Evolutionary conservation across 2,329 filamentous ascomycete genomes (phyloP).

Genomic region (Trichoderma gracile): DNA sequence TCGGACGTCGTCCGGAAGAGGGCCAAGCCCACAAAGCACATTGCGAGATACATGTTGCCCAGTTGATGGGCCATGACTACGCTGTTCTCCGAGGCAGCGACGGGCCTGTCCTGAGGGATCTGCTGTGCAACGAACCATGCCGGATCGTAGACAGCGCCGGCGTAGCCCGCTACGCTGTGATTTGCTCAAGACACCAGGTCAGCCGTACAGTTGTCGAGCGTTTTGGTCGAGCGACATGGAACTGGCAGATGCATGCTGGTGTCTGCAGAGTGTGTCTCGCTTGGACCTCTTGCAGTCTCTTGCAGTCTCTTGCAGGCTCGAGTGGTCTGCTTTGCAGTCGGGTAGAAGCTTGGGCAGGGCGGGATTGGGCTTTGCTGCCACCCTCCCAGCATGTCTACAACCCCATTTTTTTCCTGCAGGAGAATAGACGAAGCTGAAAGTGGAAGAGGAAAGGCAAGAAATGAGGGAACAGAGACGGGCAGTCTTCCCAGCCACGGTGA

Average conservation of each 20-base stretch:
- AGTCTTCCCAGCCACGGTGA: not conserved
- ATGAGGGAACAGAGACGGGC: not conserved
- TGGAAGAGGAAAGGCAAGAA: not conserved
- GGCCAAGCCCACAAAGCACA: constrained; percentile 64
- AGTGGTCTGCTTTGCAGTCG: not conserved
- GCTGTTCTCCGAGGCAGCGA: constrained; percentile 46
- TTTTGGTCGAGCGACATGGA: too few species aligned
- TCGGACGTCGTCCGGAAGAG: constrained; percentile 66
- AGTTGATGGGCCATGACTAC: constrained; percentile 66
- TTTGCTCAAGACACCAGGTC: not conserved
- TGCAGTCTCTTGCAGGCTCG: not conserved
- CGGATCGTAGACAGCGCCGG: constrained; percentile 56
- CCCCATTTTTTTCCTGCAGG: constrained; percentile 8
- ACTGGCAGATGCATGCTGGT: too few species aligned
- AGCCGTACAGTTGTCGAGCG: constrained; percentile 5
- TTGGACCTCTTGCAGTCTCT: not conserved
- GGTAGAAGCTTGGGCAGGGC: not conserved
- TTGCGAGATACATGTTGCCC: constrained; percentile 67
- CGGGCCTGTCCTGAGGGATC: constrained; percentile 45
- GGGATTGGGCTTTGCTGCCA: not conserved
- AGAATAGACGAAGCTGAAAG: not conserved
- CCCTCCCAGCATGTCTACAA: not conserved
- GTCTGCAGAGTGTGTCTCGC: not conserved
- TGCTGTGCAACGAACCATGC: constrained; percentile 66
- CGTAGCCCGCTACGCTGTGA: constrained; percentile 59